These are phyloP conservation scores for Phytophthora ramorum DNA, from an alignment of 352 stramenopile species.

Conservation along the genomic window DNA sequence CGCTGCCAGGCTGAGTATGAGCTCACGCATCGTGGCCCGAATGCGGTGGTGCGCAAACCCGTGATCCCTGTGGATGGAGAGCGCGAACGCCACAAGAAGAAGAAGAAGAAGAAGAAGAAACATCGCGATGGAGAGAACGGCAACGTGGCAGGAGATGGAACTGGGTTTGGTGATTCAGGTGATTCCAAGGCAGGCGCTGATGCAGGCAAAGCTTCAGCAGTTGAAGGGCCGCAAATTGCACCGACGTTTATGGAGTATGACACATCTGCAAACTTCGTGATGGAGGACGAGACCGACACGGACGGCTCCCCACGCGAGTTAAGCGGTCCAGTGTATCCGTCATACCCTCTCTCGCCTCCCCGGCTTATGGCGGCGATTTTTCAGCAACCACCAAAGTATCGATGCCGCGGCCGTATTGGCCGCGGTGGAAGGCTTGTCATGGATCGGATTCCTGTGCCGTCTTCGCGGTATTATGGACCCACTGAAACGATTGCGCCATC, in stretches of 20 bases:
- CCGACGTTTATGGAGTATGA: conserved; percentile 82
- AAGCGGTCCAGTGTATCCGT: conserved; percentile 55
- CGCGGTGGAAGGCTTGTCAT: conserved; percentile 78
- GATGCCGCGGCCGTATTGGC: conserved; percentile 73
- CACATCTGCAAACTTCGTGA: conserved; percentile 66
- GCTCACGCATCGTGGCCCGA: conserved; percentile 47
- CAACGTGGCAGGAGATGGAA: conserved; percentile 11
- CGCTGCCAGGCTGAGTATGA: conserved; percentile 71
- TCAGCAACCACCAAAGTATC: conserved; percentile 72
- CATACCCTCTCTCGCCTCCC: conserved; percentile 68
- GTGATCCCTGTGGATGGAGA: conserved; percentile 66
- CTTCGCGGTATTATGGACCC: conserved; percentile 58
- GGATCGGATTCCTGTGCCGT: conserved; percentile 71
- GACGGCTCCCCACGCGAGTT: conserved; percentile 31
- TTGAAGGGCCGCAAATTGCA: conserved; percentile 45
- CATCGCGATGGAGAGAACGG: conserved; percentile 55
- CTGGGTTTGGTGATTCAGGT: neutral
- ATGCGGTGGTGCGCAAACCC: conserved; percentile 54
- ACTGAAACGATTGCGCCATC: conserved; percentile 59
- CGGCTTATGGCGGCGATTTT: conserved; percentile 75
- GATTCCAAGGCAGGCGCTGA: conserved; percentile 23
- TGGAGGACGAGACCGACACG: conserved; percentile 47
- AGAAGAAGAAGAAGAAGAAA: conserved; percentile 83
- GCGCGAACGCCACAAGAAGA: conserved; percentile 55
- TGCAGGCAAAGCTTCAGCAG: conserved; percentile 15